phyloP scores from a whole-genome alignment of 768 basidiomycete species.

The Gyrodon lividus region DNA sequence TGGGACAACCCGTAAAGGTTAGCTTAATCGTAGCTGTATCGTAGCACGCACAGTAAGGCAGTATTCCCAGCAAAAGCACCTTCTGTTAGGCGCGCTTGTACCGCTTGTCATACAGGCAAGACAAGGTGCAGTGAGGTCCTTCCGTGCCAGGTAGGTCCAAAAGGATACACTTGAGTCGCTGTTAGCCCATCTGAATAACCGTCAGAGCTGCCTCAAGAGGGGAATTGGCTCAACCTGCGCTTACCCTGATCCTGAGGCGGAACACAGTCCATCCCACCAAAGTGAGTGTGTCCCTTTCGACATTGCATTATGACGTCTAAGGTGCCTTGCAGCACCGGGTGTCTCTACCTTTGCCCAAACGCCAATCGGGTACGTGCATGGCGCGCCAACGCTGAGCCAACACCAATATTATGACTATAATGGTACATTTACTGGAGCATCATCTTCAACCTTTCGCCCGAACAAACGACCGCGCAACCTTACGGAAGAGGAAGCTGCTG shows the following conservation, averaged over 20 bases:
- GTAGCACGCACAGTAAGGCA: conserved; percentile 10
- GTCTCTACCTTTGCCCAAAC: conserved; percentile 39
- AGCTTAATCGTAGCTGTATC: conserved; percentile 28
- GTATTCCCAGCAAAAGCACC: conserved; percentile 65
- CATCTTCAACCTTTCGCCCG: conserved; percentile 76
- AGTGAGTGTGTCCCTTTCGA: conserved; percentile 15
- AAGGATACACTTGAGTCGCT: conserved; percentile 9
- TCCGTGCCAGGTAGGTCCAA: conserved; percentile 65
- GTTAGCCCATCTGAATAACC: conserved; percentile 1
- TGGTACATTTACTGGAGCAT: conserved; percentile 63
- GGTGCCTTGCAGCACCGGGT: conserved; percentile 25
- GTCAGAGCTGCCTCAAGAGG: conserved; percentile 78
- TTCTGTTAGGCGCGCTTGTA: conserved; percentile 77
- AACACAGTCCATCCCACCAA: conserved; percentile 37
- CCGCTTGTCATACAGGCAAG: conserved; percentile 80
- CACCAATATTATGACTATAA: conserved; percentile 79
- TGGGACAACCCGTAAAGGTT: conserved; percentile 56
- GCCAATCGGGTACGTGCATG: conserved; percentile 38
- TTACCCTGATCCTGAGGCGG: conserved; percentile 76
- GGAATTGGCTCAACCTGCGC: conserved; percentile 68
- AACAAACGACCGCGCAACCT: conserved; percentile 75
- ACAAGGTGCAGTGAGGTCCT: conserved; percentile 80
- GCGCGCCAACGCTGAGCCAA: conserved; percentile 49
- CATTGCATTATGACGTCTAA: conserved; percentile 7
- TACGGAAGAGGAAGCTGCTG: conserved; percentile 81